A percentile compares a stretch with the other conserved stretches of the same genome.
phyloP scores from a whole-genome alignment of 1,139 yeast genomes.

The Saccharomyces hybrid region DNA sequence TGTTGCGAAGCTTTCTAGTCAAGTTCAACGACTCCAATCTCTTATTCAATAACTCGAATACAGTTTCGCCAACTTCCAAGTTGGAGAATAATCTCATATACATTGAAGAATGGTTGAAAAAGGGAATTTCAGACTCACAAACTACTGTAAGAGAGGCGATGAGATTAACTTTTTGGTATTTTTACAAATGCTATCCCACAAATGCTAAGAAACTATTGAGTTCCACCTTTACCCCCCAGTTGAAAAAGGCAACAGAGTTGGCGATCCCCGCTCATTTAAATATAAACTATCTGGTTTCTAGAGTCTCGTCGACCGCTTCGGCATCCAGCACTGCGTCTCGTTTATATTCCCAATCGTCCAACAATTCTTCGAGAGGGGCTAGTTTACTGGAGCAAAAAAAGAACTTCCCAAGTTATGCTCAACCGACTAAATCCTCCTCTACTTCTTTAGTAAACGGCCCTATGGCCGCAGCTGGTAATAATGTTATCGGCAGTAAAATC shows the following conservation, averaged over 20 bases:
- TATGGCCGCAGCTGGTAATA: neutral
- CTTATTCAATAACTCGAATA: neutral
- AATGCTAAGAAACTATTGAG: slow-evolving; percentile 35
- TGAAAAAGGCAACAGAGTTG: slow-evolving; percentile 49
- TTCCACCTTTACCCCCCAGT: slow-evolving; percentile 36
- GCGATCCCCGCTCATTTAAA: slow-evolving; percentile 40
- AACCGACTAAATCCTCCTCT: slow-evolving; percentile 28
- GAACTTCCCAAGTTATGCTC: slow-evolving; percentile 29
- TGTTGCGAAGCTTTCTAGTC: slow-evolving; percentile 59
- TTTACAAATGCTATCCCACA: slow-evolving; percentile 43
- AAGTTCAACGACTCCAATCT: slow-evolving; percentile 33
- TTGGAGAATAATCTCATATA: slow-evolving; percentile 38
- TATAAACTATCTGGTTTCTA: slow-evolving; percentile 16
- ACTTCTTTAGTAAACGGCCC: neutral
- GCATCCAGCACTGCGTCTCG: slow-evolving; percentile 10
- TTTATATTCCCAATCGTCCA: slow-evolving; percentile 9
- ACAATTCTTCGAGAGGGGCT: slow-evolving; percentile 11
- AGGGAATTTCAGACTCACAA: slow-evolving; percentile 71
- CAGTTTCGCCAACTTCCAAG: slow-evolving; percentile 22
- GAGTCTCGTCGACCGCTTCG: slow-evolving; percentile 4
- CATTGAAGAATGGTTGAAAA: slow-evolving; percentile 46
- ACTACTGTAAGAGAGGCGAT: slow-evolving; percentile 73
- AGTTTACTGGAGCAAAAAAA: neutral
- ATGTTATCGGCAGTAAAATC: slow-evolving; percentile 1
- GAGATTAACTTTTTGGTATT: slow-evolving; percentile 69